Percentiles rank a stretch among this genome's conserved stretches.
Evolutionary conservation across 108 stramenopile genomes (phyloP).

Genomic region (Skeletonema costatum): DNA sequence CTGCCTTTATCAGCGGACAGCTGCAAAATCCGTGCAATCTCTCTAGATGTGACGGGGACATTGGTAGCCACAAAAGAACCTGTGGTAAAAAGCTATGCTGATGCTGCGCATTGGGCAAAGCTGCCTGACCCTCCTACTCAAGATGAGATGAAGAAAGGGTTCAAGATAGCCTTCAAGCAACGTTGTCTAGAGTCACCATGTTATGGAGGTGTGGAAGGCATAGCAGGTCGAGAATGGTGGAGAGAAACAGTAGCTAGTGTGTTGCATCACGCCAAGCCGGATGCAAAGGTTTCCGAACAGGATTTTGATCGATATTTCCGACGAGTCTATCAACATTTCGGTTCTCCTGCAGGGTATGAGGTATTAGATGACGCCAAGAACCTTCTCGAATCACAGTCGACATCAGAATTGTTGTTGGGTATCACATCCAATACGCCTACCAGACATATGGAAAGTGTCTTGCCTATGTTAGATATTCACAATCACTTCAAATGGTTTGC

Average conservation of each 20-base stretch:
- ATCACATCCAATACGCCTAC: conserved; percentile 27
- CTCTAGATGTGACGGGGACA: conserved; percentile 29
- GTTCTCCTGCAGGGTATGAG: conserved; percentile 10
- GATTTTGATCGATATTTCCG: conserved; percentile 24
- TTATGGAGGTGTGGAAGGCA: conserved; percentile 24
- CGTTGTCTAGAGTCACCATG: conserved; percentile 19
- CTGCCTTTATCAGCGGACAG: not conserved
- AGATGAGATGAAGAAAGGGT: conserved; percentile 9
- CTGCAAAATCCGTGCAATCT: conserved; percentile 27
- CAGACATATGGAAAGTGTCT: conserved; percentile 22
- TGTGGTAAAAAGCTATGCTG: conserved; percentile 20
- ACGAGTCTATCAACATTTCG: conserved; percentile 23
- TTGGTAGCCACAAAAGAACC: conserved; percentile 15
- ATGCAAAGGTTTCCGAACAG: conserved; percentile 1
- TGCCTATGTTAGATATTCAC: conserved; percentile 27
- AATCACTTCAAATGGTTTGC: conserved; percentile 24
- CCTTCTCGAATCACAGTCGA: not conserved
- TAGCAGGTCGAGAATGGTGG: conserved; percentile 28
- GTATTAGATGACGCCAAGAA: conserved; percentile 15
- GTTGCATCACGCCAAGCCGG: conserved; percentile 12
- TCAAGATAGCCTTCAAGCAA: conserved; percentile 19
- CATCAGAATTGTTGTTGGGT: conserved; percentile 7
- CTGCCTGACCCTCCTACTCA: conserved; percentile 14
- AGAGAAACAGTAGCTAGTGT: conserved; percentile 17
- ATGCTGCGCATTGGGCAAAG: conserved; percentile 19